These are phyloP conservation scores for Xenoacremonium recifei DNA, from an alignment of 2,329 filamentous ascomycete species.

Conservation along the genomic window DNA sequence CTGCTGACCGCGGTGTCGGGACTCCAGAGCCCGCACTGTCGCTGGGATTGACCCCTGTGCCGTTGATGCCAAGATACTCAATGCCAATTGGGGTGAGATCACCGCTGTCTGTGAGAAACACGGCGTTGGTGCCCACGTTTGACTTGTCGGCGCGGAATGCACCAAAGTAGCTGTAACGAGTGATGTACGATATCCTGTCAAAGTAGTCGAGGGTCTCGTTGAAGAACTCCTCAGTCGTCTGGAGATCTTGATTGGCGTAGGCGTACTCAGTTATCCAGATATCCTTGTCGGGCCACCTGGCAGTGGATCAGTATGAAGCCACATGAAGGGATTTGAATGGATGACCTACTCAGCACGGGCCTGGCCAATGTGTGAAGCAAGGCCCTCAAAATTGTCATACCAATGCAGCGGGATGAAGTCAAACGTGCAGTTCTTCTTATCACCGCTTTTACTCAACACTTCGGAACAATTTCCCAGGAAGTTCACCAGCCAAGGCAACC, in stretches of 20 bases:
- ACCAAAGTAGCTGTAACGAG: constrained; percentile 73
- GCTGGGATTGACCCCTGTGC: constrained; percentile 43
- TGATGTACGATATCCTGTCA: constrained; percentile 55
- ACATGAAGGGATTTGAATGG: background rate
- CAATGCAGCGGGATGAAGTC: constrained; percentile 66
- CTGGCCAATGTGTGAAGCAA: constrained; percentile 65
- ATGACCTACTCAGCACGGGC: constrained; percentile 33
- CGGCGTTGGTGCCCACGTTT: constrained; percentile 72
- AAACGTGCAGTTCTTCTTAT: constrained; percentile 54
- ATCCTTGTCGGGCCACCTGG: constrained; percentile 56
- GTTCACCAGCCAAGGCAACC: constrained; percentile 64
- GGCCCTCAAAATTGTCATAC: constrained; percentile 68
- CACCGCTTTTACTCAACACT: constrained; percentile 45
- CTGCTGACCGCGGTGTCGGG: background rate
- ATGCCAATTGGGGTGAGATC: constrained; percentile 72
- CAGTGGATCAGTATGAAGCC: background rate
- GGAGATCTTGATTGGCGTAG: constrained; percentile 54
- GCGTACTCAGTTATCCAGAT: constrained; percentile 84
- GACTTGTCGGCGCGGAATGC: constrained; percentile 67
- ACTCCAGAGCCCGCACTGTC: constrained; percentile 15
- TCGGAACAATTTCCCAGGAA: constrained; percentile 64
- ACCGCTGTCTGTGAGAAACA: constrained; percentile 68
- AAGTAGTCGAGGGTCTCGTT: constrained; percentile 66
- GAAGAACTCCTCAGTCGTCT: constrained; percentile 62
- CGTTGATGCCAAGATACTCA: constrained; percentile 67